These are phyloP conservation scores for Pleurotus tuoliensis DNA, from an alignment of 768 basidiomycete species.

Conservation along the genomic window DNA sequence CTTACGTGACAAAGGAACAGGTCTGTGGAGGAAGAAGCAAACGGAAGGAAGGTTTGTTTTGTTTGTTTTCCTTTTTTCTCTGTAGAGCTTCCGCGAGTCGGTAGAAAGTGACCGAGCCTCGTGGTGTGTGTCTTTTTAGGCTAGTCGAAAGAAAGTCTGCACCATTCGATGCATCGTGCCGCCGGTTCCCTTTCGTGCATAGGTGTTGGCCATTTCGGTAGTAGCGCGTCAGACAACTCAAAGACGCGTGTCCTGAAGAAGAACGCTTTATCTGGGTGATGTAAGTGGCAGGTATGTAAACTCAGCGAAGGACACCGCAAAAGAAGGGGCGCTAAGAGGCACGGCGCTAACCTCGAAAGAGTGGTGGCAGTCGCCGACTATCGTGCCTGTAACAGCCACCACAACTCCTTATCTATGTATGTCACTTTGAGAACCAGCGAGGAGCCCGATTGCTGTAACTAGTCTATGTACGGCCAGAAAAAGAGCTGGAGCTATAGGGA, in stretches of 20 bases:
- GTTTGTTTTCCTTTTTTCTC: no score
- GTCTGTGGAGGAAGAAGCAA: no score
- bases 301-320: background rate
- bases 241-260: background rate
- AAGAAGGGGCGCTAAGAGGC: slow-evolving; percentile 6
- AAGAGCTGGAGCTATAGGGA: background rate
- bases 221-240: background rate
- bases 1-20: no score
- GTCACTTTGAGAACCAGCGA: background rate
- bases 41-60: no score
- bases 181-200: background rate
- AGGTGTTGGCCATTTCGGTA: background rate
- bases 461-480: background rate
- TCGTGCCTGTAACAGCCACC: slow-evolving; percentile 7
- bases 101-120: no score
- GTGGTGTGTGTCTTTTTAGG: no score
- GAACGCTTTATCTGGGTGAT: background rate
- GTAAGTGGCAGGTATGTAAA: background rate
- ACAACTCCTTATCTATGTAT: slow-evolving; percentile 2
- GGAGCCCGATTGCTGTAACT: background rate
- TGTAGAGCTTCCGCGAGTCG: no score
- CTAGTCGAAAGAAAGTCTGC: background rate
- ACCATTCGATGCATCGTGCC: background rate
- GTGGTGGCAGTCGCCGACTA: background rate
- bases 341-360: slow-evolving; percentile 3